A percentile compares a stretch with the other conserved stretches of the same genome.
Conservation (phyloP, 495 filamentous ascomycete genomes). For the Talaromyces nanjingensis region DNA sequence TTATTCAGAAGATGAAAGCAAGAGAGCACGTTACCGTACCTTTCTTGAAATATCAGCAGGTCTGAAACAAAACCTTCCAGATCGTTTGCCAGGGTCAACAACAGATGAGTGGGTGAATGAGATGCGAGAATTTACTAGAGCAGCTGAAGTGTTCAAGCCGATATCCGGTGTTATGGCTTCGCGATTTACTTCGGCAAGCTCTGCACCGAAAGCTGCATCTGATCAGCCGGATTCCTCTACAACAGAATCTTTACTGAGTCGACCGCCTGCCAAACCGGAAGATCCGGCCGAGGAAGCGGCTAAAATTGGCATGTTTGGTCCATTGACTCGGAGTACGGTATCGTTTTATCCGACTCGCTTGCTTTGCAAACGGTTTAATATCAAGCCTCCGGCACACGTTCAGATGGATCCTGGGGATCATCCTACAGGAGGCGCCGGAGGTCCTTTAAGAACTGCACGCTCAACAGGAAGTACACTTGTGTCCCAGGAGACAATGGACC, state of each 20-base stretch:
- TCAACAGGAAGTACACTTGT: slow-evolving; percentile 26
- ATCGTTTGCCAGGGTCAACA: slow-evolving; percentile 46
- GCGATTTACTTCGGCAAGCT: slow-evolving; percentile 73
- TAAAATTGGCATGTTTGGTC: slow-evolving; percentile 87
- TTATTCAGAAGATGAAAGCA: slow-evolving; percentile 73
- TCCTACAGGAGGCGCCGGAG: slow-evolving; percentile 14
- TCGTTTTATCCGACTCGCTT: slow-evolving; percentile 77
- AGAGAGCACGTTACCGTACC: slow-evolving; percentile 66
- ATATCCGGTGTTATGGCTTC: slow-evolving; percentile 88
- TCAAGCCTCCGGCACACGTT: slow-evolving; percentile 68
- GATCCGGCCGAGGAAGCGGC: slow-evolving; percentile 85
- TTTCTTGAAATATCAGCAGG: slow-evolving; percentile 79
- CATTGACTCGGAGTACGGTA: slow-evolving; percentile 66
- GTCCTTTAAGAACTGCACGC: background rate
- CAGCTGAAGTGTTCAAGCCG: slow-evolving; percentile 87
- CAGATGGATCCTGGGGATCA: slow-evolving; percentile 47
- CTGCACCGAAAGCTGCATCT: slow-evolving; percentile 33
- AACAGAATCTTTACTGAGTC: slow-evolving; percentile 41
- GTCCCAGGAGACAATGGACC: slow-evolving; percentile 34
- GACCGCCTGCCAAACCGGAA: slow-evolving; percentile 54
- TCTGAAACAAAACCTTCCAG: slow-evolving; percentile 50
- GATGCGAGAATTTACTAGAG: slow-evolving; percentile 78
- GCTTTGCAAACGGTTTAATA: slow-evolving; percentile 88
- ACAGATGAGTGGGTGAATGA: slow-evolving; percentile 75
- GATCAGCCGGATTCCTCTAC: slow-evolving; percentile 30